Conservation (phyloP, 164 flowering plant genomes). For the Platanus orientalis region DNA sequence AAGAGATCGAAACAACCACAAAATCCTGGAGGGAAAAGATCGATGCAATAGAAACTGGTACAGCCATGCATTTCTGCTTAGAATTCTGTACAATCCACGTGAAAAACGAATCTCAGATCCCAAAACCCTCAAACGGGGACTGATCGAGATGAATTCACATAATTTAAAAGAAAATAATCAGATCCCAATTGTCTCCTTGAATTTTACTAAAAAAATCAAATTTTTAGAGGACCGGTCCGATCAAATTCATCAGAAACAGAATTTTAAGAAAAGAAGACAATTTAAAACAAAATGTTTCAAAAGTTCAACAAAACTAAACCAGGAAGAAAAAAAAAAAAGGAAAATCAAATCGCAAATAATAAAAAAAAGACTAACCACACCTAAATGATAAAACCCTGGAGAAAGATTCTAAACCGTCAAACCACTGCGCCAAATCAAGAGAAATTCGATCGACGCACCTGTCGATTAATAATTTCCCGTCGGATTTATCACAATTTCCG, state of each 20-base stretch:
- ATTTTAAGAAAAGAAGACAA: not conserved
- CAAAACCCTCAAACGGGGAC: not conserved
- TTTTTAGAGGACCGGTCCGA: not conserved
- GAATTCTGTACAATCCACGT: not conserved
- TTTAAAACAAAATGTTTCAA: not conserved
- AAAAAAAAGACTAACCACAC: constrained; percentile 1
- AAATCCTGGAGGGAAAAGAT: not conserved
- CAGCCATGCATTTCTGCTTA: not conserved
- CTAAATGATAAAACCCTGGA: not conserved
- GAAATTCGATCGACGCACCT: constrained; percentile 10
- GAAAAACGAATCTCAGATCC: not conserved
- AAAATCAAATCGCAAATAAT: not conserved
- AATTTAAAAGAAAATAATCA: not conserved
- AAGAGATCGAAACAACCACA: not conserved
- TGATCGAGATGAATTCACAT: not conserved
- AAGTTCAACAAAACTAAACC: too few relatives aligned
- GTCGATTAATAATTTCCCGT: not conserved
- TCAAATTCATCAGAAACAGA: constrained; percentile 4
- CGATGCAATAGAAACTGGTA: not conserved
- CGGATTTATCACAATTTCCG: not conserved
- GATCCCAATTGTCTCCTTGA: not conserved
- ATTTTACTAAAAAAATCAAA: not conserved
- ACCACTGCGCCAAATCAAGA: not conserved
- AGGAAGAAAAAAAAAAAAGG: too few relatives aligned
- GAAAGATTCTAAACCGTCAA: not conserved